Evolutionary conservation across 108 stramenopile genomes (phyloP).

Genomic region (Fistulifera pelliculosa): DNA sequence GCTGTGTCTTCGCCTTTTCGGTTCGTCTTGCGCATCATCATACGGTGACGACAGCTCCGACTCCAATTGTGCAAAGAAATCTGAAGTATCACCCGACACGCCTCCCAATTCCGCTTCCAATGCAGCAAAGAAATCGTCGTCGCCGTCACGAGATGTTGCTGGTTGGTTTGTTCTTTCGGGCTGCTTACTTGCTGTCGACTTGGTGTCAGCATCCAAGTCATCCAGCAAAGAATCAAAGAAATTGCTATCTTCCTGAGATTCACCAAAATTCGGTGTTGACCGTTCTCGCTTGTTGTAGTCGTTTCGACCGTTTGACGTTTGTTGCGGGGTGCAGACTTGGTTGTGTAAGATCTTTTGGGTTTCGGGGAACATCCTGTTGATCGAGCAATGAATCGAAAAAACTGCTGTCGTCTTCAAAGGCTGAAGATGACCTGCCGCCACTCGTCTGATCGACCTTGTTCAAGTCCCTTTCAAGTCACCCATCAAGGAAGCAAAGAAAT

Average conservation of each 20-base stretch:
- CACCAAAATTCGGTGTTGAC: neutral
- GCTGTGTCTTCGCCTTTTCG: neutral
- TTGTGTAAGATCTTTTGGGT: neutral
- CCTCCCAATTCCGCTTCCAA: conserved; percentile 42
- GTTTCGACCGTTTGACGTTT: too few relatives aligned
- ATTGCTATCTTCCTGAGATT: neutral
- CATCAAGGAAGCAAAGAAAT: conserved; percentile 71
- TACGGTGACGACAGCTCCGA: conserved; percentile 1
- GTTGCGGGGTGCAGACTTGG: too few relatives aligned
- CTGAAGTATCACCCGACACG: neutral
- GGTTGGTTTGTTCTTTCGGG: neutral
- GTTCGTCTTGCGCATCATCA: too few relatives aligned
- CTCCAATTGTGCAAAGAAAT: neutral
- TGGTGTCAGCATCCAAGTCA: conserved; percentile 3
- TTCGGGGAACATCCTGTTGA: conserved; percentile 5
- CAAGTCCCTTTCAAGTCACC: conserved; percentile 21
- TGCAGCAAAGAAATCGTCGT: conserved; percentile 64
- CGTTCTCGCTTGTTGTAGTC: neutral
- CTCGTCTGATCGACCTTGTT: neutral
- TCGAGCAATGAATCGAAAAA: conserved; percentile 24
- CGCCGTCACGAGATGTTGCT: neutral
- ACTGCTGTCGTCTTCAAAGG: conserved; percentile 19
- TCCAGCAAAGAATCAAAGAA: neutral
- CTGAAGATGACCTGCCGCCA: neutral
- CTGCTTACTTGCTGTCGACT: neutral